Base-by-base conservation (phyloP, 2,329 filamentous ascomycete genomes). In the Ramularia collo-cygni region DNA sequence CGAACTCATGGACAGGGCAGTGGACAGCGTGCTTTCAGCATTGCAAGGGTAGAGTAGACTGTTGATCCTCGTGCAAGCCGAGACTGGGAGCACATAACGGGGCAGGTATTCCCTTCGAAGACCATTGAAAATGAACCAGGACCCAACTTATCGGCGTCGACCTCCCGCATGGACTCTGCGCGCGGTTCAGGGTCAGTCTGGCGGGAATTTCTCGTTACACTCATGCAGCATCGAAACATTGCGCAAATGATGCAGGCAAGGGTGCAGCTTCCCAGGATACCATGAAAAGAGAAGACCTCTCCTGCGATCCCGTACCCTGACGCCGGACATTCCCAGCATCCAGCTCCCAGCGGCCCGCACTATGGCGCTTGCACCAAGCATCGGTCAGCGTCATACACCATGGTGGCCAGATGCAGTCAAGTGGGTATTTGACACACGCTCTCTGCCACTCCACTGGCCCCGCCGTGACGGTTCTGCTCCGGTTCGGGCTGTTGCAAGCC, bases 381-480 rank as follows among this genome's bases (percentile, higher is more conserved):
- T 38, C 39, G 44, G 24, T 40, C 37, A 37, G 37, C 43, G 46
- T 42, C 41, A 46, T 47, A 42, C 40, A 26, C 35, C 39, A 33
- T 19, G 31, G 37, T 37, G 38, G 36, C 43, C 46, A 35, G 33
- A 45, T 43, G 35, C 46, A 48, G 46, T 37, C 37, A 40, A 48
- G 48, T 43, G 42, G 37, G 37, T 17, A 32, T 46, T 51, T 51
- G 48, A 51, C 48, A 51, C 48, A 44, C 48, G 48, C 48, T 51
- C 44, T 40, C 45, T 38, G 40, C 21, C 21, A 24, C 21, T 24
- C 14, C 28, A 35, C 43, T 37, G 35, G 42, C 31, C 33, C 46
- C 42, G 36, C 29, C 33, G 37, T 21, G 28, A 38, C 39, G 40
- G 48, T 18, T 42, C 37, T 33, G 40, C 17, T 31, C 46, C 48